Percentiles rank a stretch among this genome's conserved stretches.
phyloP scores from a whole-genome alignment of 495 filamentous ascomycete genomes.

The Baudoinia panamericana region DNA sequence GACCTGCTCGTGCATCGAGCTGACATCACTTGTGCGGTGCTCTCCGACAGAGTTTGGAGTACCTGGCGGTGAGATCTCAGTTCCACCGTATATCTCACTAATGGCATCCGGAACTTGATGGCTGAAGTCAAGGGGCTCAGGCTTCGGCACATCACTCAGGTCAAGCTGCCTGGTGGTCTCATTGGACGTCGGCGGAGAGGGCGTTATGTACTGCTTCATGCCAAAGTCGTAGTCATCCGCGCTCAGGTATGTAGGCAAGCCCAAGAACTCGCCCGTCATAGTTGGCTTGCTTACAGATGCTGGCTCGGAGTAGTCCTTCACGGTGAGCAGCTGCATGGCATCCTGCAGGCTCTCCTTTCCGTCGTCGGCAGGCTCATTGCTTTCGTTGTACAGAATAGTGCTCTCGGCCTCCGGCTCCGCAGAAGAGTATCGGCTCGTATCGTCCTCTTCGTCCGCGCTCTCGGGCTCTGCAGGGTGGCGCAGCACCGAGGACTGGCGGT shows the following conservation, averaged over 20 bases:
- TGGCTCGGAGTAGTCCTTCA: constrained; percentile 17
- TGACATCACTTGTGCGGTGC: constrained; percentile 40
- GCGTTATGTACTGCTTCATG: constrained; percentile 39
- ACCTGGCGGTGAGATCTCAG: constrained; percentile 48
- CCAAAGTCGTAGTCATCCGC: constrained; percentile 38
- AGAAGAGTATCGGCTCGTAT: constrained; percentile 29
- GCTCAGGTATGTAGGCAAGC: constrained; percentile 35
- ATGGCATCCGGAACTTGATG: neutral
- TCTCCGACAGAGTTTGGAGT: constrained; percentile 93
- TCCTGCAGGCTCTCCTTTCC: constrained; percentile 18
- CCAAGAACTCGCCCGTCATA: constrained; percentile 11
- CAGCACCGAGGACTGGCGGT: constrained; percentile 29
- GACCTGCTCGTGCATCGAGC: constrained; percentile 28
- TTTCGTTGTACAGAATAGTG: constrained; percentile 10
- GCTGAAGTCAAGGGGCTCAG: neutral
- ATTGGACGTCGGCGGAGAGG: constrained; percentile 23
- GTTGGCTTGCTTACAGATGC: neutral
- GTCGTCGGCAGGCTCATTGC: neutral
- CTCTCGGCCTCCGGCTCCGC: constrained; percentile 17
- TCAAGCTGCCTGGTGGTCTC: constrained; percentile 9
- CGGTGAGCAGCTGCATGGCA: constrained; percentile 18
- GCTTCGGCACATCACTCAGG: neutral
- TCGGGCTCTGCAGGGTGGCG: constrained; percentile 23
- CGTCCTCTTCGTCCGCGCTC: constrained; percentile 22
- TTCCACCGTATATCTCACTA: constrained; percentile 28